phyloP scores from a whole-genome alignment of 2,329 filamentous ascomycete genomes.

The Thielaviopsis populi region DNA sequence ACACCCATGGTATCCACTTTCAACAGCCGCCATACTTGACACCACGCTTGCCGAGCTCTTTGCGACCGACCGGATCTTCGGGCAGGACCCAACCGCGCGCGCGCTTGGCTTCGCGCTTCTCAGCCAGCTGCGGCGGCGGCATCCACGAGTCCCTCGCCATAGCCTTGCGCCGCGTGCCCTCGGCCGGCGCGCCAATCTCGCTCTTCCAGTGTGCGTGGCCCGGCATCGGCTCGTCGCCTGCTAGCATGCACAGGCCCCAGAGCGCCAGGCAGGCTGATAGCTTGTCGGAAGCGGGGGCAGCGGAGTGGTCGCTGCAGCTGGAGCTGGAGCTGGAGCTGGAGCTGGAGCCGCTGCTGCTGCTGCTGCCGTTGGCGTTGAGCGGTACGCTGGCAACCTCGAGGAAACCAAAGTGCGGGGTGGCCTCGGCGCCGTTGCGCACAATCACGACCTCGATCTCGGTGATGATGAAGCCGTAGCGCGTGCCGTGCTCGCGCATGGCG shows the following conservation, averaged over 20 bases:
- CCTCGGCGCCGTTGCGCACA: conserved; percentile 61
- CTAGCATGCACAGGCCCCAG: conserved; percentile 63
- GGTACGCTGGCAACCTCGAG: conserved; percentile 57
- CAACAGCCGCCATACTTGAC: conserved; percentile 24
- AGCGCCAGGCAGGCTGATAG: conserved; percentile 60
- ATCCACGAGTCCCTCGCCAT: conserved; percentile 61
- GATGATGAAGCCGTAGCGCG: conserved; percentile 89
- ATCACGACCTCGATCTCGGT: conserved; percentile 91
- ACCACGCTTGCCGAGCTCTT: conserved; percentile 54
- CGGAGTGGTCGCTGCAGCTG: conserved; percentile 17
- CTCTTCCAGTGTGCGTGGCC: conserved; percentile 49
- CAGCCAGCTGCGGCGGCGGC: conserved; percentile 53
- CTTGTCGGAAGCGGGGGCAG: conserved; percentile 19
- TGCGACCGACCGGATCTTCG: conserved; percentile 55
- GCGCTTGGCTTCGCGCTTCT: conserved; percentile 64
- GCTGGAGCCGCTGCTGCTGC: conserved; percentile 20
- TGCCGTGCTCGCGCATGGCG: conserved; percentile 84
- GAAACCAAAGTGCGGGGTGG: conserved; percentile 72
- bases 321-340: no score
- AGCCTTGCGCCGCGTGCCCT: conserved; percentile 55
- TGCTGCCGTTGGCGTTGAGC: conserved; percentile 28
- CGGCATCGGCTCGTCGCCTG: conserved; percentile 42
- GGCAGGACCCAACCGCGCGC: conserved; percentile 61
- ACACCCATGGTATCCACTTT: not conserved
- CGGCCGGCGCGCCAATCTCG: conserved; percentile 61